Evolutionary conservation across 768 basidiomycete species (phyloP).

Genomic region (Suillus fuscotomentosus): DNA sequence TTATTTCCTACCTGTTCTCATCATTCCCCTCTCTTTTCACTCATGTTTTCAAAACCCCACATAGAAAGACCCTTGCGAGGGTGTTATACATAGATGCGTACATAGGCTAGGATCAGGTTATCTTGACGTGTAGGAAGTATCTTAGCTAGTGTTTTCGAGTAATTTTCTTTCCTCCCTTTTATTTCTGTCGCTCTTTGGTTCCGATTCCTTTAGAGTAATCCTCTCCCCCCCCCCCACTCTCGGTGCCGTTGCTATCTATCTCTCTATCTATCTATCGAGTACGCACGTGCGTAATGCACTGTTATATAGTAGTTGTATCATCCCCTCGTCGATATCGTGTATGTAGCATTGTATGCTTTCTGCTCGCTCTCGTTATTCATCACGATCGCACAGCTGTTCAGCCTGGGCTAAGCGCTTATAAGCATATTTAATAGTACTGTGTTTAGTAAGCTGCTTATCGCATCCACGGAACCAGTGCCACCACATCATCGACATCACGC

Average conservation of each 20-base stretch:
- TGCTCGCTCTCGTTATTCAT: neutral
- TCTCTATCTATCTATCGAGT: neutral
- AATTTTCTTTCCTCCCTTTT: neutral
- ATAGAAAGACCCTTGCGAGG: neutral
- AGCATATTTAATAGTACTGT: no score
- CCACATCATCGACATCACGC: neutral
- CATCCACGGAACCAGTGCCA: neutral
- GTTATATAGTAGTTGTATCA: neutral
- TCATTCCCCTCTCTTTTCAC: neutral
- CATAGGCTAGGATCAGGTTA: conserved; percentile 18
- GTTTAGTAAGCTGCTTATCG: neutral
- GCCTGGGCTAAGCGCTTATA: no score
- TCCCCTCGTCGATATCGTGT: neutral
- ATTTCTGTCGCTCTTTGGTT: neutral
- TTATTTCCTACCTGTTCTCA: neutral
- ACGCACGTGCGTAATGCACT: conserved; percentile 1
- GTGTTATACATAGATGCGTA: conserved; percentile 5
- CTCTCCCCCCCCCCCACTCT: neutral
- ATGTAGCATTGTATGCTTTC: neutral
- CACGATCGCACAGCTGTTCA: no score
- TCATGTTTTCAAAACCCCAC: neutral
- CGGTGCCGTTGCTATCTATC: neutral
- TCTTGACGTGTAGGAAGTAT: conserved; percentile 20
- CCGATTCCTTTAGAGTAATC: neutral
- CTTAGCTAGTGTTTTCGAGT: neutral